Percentiles rank a stretch among this genome's conserved stretches.
Evolutionary conservation across 2,329 filamentous ascomycete species (phyloP).

Genomic region (Neopestalotiopsis sp.): DNA sequence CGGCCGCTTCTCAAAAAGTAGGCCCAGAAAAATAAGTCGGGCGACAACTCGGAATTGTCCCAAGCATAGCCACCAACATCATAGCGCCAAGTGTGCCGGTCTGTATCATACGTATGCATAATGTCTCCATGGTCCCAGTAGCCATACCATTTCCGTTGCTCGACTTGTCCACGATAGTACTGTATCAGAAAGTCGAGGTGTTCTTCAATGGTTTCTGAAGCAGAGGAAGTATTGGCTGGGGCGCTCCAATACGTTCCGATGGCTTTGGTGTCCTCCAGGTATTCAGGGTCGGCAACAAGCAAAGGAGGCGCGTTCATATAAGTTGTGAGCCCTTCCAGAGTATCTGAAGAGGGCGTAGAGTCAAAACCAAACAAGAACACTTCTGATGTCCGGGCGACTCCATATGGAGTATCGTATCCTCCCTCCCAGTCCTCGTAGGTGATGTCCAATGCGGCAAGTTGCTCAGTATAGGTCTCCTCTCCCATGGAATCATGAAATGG

Average conservation of each 20-base stretch:
- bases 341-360: constrained; percentile 54
- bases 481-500: constrained; percentile 65
- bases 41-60: constrained; percentile 69
- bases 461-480: constrained; percentile 59
- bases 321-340: constrained; percentile 47
- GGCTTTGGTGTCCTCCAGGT: constrained; percentile 57
- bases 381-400: constrained; percentile 64
- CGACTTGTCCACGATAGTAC: constrained; percentile 61
- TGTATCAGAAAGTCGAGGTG: constrained; percentile 62
- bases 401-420: constrained; percentile 60
- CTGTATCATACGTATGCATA: constrained; percentile 65
- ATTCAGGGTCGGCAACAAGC: constrained; percentile 51
- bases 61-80: constrained; percentile 69
- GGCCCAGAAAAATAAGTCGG: constrained; percentile 67
- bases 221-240: constrained; percentile 34
- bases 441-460: constrained; percentile 65
- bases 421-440: constrained; percentile 69
- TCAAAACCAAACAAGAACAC: constrained; percentile 59
- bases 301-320: constrained; percentile 58
- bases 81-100: constrained; percentile 67
- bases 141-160: constrained; percentile 66
- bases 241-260: constrained; percentile 62
- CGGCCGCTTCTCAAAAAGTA: constrained; percentile 66
- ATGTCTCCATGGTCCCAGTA: constrained; percentile 69
- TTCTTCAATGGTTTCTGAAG: constrained; percentile 50